Evolutionary conservation across 2,329 filamentous ascomycete genomes (phyloP), one percentile per base, ranked within the genome.

Genomic region (Botryotinia narcissicola): DNA sequence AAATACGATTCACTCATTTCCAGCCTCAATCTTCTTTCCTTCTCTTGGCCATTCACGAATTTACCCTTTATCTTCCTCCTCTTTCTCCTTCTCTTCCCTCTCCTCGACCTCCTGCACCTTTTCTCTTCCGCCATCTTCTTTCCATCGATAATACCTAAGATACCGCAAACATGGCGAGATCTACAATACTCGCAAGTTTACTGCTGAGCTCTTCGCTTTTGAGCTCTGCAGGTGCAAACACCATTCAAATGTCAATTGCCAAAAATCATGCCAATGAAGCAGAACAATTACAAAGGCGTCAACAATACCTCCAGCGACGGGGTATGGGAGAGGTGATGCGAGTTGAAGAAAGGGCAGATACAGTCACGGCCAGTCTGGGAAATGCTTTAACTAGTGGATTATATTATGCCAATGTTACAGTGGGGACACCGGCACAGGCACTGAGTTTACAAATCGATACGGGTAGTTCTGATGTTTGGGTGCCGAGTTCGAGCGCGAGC

Each of bases 401-500:
- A 22, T 81, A 81, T 64, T 78, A 75, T 72, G 85, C 86, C 59
- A 84, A 88, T 69, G 84, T 91, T 60, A 82, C 82, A n/a, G 81
- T 91, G 60, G 89, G 89, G 68, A 89, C 88, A 0, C 89, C 89
- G 0, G 82, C 83, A 0, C 89, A 91, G 80, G 80, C 81, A 4
- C 80, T 90, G 68, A 83, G 81, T 71, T 83, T 91, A 77, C 83
- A 88, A 71, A 84, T 91, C 75, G 89, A 91, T 80, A 91, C 89
- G 3, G 89, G 89, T 42, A 90, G 87, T 80, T 89, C 87, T 76
- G 89, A 91, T 78, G 86, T 88, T 6, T 91, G 89, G 88, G 82
- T 90, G 9, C 79, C 80, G 25, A 73, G 60, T 82, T 87, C 75
- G 80, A 81, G 61, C 80, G 77, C 73, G 67, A 72, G 8, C 0